Evolutionary conservation across 441 rosid species (phyloP), one percentile per base, ranked within the genome.

Genomic region (Pelargonium australe): DNA sequence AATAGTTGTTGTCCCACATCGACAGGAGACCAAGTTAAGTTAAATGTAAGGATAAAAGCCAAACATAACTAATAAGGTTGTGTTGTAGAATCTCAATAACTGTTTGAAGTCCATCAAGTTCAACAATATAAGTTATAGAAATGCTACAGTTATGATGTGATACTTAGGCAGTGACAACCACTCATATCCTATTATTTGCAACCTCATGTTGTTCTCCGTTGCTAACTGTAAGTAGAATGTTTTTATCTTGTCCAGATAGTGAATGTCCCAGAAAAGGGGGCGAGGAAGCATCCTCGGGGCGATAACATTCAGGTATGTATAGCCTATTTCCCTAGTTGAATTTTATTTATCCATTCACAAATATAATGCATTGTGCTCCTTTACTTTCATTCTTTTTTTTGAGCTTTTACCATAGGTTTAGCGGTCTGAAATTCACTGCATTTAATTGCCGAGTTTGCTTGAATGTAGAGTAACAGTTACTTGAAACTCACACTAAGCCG

Each of bases 261-360:
- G 53, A 94, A 85, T 78, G 97, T 94, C 83, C 97, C 97, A 40
- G 99, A 92, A 84, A 94, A 94, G 76, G 99, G 97, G 61, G 95
- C 97, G 45, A 89, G 99, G 84, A 94, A 94, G 83, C 99, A 94
- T 83, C 97, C 99, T 73, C 87, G 97, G 68, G 92, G 94, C 69
- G 97, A 91, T 77, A 93, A 86, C 78, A 82, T 94, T 80, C 98
- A 94, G 96, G 98, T 93, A 79, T 69, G 0, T 5, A 17, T n/a
- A 16, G 28, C 44, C 68, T 47, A 49, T 37, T 40, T 25, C 14
- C 2, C 25, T 7, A 13, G 12, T 16, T 31, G 10, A 20, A 19
- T n/a, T 19, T 41, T 31, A 31, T 3, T 31, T 31, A 31, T 31
- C 37, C 37, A 37, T 53, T 68, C 8, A 5, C 34, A 8, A 1